Evolutionary conservation across 2,329 filamentous ascomycete species (phyloP), one percentile per base, ranked within the genome.

Genomic region (Aaosphaeria arxii): DNA sequence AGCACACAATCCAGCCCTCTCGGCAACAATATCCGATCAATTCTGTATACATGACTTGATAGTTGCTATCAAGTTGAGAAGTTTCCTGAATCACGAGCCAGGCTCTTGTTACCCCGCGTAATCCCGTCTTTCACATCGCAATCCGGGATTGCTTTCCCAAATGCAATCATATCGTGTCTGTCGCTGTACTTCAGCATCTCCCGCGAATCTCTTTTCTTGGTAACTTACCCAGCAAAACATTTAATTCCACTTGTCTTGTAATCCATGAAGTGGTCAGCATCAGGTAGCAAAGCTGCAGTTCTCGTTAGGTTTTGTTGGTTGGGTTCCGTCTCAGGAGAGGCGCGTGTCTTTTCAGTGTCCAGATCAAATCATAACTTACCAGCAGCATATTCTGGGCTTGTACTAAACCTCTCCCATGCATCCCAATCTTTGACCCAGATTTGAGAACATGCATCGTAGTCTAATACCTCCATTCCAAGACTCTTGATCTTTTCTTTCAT

Each of bases 251-350:
- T 51, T 1, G 36, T 41, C 35, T 54, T 56, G 43, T 51, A 46
- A 40, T 58, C 58, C 63, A 66, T 64, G 46, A 66, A 66, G 41
- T 60, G 50, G 29, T 52, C 52, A 28, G 57, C 61, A 51, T 63
- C 60, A 6, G 57, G 56, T 46, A 56, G 47, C 7, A 62, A 35
- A 1, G 56, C 56, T 57, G 28, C 6, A 32, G n/a, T 5, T 33
- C 28, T 11, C 17, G 39, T 48, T 17, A 44, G 35, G 11, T 30
- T 2, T 29, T 38, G 28, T 28, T 39, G 11, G 7, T 17, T 30
- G 30, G 11, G 17, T 24, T 24, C 17, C 17, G 17, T 24, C 17
- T 24, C 17, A 24, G 3, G 33, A 36, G 33, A 9, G 33, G 33
- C 33, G 17, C 17, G 17, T 3, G 3, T 24, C 17, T 24, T 24